phyloP scores from a whole-genome alignment of 148 eudicot genomes.

The Spergularia bocconei region DNA sequence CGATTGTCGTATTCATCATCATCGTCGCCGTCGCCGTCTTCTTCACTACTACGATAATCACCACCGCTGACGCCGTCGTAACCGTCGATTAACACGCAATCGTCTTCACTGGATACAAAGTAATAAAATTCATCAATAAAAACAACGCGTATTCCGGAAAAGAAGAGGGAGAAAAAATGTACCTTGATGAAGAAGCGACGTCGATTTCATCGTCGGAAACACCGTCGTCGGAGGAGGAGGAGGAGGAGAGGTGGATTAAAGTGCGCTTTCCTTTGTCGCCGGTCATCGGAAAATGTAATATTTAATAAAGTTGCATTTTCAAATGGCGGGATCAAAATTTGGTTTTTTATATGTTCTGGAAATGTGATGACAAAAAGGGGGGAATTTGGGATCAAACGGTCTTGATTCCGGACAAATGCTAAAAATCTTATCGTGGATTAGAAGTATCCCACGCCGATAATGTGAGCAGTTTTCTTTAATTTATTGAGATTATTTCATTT shows the following conservation, averaged over 20 bases:
- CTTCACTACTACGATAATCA: slow-evolving; percentile 17
- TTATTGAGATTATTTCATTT: too few relatives aligned
- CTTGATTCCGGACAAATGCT: too few relatives aligned
- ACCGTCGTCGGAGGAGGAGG: slow-evolving; percentile 14
- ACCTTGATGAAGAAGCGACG: slow-evolving; percentile 19
- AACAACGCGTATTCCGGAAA: not conserved
- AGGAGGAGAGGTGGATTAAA: slow-evolving; percentile 22
- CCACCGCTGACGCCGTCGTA: not conserved
- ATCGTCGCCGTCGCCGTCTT: slow-evolving; percentile 3
- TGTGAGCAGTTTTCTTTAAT: too few relatives aligned
- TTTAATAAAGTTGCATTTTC: too few relatives aligned
- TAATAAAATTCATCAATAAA: not conserved
- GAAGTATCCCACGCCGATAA: too few relatives aligned
- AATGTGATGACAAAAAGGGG: too few relatives aligned
- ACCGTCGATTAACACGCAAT: slow-evolving; percentile 8
- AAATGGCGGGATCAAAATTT: too few relatives aligned
- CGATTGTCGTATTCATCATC: not conserved
- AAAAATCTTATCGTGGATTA: too few relatives aligned
- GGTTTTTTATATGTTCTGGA: too few relatives aligned
- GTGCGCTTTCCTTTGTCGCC: slow-evolving; percentile 24
- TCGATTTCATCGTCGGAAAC: slow-evolving; percentile 16
- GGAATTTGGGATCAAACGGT: too few relatives aligned
- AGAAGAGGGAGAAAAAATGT: not conserved
- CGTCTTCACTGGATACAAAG: slow-evolving; percentile 22
- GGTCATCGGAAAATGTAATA: slow-evolving; percentile 7